phyloP scores from a whole-genome alignment of 2,329 filamentous ascomycete genomes.

The Scorias spongiosa region DNA sequence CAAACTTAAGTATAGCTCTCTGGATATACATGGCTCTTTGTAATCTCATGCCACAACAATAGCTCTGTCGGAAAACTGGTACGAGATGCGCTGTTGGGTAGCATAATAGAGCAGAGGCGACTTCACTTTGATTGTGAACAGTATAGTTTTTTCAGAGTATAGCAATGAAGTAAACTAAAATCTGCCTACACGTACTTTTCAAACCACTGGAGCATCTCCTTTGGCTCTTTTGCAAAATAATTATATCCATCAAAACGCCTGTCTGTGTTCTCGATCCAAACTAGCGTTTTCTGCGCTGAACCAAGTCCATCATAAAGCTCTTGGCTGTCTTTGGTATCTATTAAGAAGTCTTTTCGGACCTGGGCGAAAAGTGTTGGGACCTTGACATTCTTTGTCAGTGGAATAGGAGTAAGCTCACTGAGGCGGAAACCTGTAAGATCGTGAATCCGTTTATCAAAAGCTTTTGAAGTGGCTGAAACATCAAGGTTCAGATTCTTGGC shows the following conservation, averaged over 20 bases:
- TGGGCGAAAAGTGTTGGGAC: neutral
- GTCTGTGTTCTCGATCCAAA: neutral
- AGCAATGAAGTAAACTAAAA: too few relatives aligned
- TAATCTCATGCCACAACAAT: too few relatives aligned
- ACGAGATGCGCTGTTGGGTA: too few relatives aligned
- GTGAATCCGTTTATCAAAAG: neutral
- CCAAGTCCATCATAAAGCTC: neutral
- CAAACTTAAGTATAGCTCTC: too few relatives aligned
- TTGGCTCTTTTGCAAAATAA: neutral
- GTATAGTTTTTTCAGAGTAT: too few relatives aligned
- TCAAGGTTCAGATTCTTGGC: neutral
- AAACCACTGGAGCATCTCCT: neutral
- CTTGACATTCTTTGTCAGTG: neutral
- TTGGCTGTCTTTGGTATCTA: neutral
- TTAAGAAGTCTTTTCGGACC: neutral
- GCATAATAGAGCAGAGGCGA: too few relatives aligned
- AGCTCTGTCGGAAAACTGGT: too few relatives aligned
- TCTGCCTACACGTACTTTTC: neutral
- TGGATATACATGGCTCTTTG: too few relatives aligned
- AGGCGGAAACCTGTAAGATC: neutral
- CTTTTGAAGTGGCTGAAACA: neutral
- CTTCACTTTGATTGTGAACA: too few relatives aligned
- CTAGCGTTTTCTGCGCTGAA: neutral
- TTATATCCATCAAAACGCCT: neutral
- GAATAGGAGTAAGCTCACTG: neutral